These are phyloP conservation scores for Candida tibetensis DNA, from an alignment of 805 yeast genomes.

Conservation along the genomic window DNA sequence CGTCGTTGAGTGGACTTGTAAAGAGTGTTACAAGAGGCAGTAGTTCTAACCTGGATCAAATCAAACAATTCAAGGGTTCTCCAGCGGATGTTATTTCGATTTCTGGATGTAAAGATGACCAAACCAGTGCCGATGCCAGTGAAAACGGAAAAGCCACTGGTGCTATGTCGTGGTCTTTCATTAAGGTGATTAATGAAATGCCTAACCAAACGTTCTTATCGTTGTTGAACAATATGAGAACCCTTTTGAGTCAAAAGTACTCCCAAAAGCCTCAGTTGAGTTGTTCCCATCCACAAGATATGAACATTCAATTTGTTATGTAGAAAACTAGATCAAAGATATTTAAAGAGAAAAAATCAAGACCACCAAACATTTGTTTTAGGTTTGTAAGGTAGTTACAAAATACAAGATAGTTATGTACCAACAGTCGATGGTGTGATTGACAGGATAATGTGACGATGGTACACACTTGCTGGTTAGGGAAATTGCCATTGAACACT, in stretches of 20 bases:
- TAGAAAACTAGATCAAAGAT: too few species aligned
- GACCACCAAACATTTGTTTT: too few species aligned
- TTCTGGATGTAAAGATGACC: conserved; percentile 41
- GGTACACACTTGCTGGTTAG: too few species aligned
- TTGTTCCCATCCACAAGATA: conserved; percentile 38
- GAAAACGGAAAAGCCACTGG: conserved; percentile 37
- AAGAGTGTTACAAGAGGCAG: conserved; percentile 26
- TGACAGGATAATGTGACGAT: too few species aligned
- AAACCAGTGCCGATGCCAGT: conserved; percentile 39
- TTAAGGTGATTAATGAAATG: conserved; percentile 22
- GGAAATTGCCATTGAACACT: too few species aligned
- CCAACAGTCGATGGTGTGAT: too few species aligned
- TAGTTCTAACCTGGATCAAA: conserved; percentile 21
- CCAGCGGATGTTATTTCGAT: conserved; percentile 39
- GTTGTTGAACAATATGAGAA: conserved; percentile 37
- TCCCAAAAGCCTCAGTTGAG: conserved; percentile 42
- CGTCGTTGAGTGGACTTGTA: conserved; percentile 32
- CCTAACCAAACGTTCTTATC: conserved; percentile 36
- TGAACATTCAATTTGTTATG: conserved; percentile 35
- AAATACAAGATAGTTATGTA: too few species aligned
- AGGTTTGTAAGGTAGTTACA: too few species aligned
- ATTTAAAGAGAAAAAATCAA: too few species aligned
- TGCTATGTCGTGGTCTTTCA: conserved; percentile 41
- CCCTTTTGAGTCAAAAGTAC: conserved; percentile 28
- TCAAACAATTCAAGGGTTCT: conserved; percentile 28